Evolutionary conservation across 2,329 filamentous ascomycete species (phyloP), one percentile per base, ranked within the genome.

Genomic region (Macroventuria anomochaeta): DNA sequence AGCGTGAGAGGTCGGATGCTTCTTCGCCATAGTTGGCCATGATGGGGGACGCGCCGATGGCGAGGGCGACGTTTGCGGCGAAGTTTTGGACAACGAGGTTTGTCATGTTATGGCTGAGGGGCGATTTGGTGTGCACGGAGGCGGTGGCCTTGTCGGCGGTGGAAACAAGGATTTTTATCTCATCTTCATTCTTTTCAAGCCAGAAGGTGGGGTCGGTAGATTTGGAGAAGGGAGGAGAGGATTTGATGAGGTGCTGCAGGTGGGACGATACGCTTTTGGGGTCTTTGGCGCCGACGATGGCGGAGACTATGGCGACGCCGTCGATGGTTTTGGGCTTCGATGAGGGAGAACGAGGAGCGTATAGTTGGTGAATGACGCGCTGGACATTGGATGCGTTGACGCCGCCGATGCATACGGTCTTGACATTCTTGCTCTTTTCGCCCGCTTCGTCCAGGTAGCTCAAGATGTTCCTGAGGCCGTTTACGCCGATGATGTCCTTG

Each of bases 41-140:
- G 74, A 97, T 97, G 32, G 93, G 93, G 17, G 89, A 95, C 11
- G 90, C 89, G 29, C 93, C 93, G 46, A 96, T 82, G 28, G 88
- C 85, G 13, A 97, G 82, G 32, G 91, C 91, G 3, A 97, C 88
- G 69, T 96, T 97, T 46, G 95, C 93, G 13, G 93, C 90, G 67
- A 97, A 90, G 76, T 97, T 96, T 69, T 96, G 92, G 18, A 97
- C 93, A 0, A 97, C 93, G 46, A 93, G 82, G 72, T 97, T 97
- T 46, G 95, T 97, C 91, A 97, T 97, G 76, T 96, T 97, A 77
- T 97, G 93, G 43, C 89, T 89, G 18, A 97, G 81, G 0, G 93
- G 92, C 51, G 84, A 87, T 36, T 76, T 80, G 2, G 79, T 72
- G 5, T 84, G 84, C 40, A 96, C 83, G 5, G 81, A 79, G 54